Evolutionary conservation across 345 rosid species (phyloP).

Genomic region (Gossypium longicalyx): DNA sequence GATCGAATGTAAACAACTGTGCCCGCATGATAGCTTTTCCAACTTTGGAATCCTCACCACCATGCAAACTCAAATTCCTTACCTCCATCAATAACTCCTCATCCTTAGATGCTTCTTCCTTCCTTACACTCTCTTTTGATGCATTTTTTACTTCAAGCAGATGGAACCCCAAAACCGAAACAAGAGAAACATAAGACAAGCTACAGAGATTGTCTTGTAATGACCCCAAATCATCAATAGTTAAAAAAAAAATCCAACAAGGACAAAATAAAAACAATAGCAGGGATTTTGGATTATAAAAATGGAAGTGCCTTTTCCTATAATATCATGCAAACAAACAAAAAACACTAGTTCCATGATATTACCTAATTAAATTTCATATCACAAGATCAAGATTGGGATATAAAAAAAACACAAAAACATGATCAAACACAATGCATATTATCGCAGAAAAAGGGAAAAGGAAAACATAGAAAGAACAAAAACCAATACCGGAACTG

Average conservation of each 20-base stretch:
- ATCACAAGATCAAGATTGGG: too few species aligned
- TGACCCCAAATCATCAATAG: constrained; percentile 12
- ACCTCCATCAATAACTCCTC: constrained; percentile 44
- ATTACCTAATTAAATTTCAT: neutral
- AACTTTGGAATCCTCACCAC: constrained; percentile 41
- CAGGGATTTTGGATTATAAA: constrained; percentile 15
- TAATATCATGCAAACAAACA: neutral
- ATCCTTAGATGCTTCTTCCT: constrained; percentile 33
- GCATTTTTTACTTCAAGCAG: constrained; percentile 31
- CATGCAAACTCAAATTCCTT: constrained; percentile 42
- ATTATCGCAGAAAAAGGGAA: neutral
- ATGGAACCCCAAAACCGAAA: constrained; percentile 13
- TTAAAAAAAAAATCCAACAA: constrained; percentile 16
- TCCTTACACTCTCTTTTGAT: constrained; percentile 33
- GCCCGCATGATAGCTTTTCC: constrained; percentile 30
- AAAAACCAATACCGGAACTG: too few species aligned
- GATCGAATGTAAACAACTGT: constrained; percentile 47
- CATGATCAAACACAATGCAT: constrained; percentile 15
- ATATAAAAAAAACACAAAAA: too few species aligned
- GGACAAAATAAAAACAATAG: constrained; percentile 3
- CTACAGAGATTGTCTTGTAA: constrained; percentile 1
- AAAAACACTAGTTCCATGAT: neutral
- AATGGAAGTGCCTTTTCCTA: neutral
- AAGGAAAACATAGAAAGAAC: neutral
- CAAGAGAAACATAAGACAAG: constrained; percentile 14